Conservation (phyloP, 2,329 filamentous ascomycete genomes). For the Cladosporium sp. region DNA sequence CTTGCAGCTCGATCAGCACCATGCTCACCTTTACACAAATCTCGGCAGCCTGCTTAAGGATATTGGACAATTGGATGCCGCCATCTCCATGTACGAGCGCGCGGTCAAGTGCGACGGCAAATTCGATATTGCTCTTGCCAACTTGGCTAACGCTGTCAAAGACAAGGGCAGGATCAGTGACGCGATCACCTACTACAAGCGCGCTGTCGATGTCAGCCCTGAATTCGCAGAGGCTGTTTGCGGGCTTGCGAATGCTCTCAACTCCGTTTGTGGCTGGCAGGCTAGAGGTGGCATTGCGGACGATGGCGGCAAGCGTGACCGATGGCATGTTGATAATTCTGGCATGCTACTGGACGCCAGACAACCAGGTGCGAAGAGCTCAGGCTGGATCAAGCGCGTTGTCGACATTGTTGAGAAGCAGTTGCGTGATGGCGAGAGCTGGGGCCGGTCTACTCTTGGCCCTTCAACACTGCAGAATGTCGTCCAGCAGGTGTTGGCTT, state of each 20-base stretch:
- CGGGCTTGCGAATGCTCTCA: conserved; percentile 88
- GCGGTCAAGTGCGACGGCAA: conserved; percentile 89
- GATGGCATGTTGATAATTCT: conserved; percentile 87
- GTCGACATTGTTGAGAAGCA: conserved; percentile 89
- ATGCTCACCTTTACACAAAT: conserved; percentile 96
- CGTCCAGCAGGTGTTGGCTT: conserved; percentile 47
- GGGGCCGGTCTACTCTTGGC: conserved; percentile 73
- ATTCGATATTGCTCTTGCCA: conserved; percentile 95
- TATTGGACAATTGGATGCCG: conserved; percentile 85
- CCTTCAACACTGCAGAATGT: conserved; percentile 43
- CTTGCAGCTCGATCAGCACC: conserved; percentile 77
- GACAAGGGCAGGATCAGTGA: conserved; percentile 91
- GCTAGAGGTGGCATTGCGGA: conserved; percentile 82
- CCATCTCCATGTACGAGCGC: conserved; percentile 96
- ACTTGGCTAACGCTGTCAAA: conserved; percentile 95
- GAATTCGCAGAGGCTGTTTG: conserved; percentile 97
- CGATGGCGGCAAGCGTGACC: conserved; percentile 72
- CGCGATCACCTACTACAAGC: conserved; percentile 86
- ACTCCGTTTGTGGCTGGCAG: conserved; percentile 94
- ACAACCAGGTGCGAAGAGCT: conserved; percentile 59
- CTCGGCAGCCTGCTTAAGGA: conserved; percentile 93
- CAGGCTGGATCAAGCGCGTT: conserved; percentile 85
- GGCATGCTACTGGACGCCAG: conserved; percentile 79
- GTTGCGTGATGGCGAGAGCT: conserved; percentile 78
- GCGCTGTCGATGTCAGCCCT: conserved; percentile 87